Percentiles rank a stretch among this genome's conserved stretches.
These are phyloP conservation scores for Botryotinia narcissicola DNA, from an alignment of 2,329 filamentous ascomycete species.

Conservation along the genomic window DNA sequence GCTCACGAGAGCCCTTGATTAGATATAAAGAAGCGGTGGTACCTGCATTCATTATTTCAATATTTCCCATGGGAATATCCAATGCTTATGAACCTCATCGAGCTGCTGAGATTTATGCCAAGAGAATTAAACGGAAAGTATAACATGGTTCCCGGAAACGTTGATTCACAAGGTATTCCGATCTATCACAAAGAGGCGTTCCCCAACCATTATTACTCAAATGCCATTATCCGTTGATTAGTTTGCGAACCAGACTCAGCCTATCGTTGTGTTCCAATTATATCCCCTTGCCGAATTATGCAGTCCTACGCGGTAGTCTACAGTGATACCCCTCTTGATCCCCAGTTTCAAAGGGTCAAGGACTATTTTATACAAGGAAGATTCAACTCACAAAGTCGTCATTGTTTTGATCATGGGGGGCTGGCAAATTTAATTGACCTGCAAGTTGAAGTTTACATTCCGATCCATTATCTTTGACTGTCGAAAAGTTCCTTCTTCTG, in stretches of 20 bases:
- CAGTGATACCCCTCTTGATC: conserved; percentile 10
- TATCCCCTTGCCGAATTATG: conserved; percentile 18
- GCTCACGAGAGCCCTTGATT: neutral
- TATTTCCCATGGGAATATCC: conserved; percentile 5
- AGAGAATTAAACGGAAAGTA: neutral
- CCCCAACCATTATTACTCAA: neutral
- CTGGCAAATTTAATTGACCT: conserved; percentile 4
- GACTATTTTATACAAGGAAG: conserved; percentile 11
- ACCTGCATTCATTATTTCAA: conserved; percentile 13
- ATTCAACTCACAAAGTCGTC: neutral
- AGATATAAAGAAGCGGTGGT: conserved; percentile 3
- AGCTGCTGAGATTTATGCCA: conserved; percentile 7
- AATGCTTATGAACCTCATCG: conserved; percentile 13
- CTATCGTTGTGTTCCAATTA: conserved; percentile 14
- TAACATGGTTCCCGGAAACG: neutral
- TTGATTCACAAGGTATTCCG: conserved; percentile 4
- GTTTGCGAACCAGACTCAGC: conserved; percentile 3
- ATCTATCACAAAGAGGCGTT: conserved; percentile 19
- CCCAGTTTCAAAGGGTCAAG: conserved; percentile 14
- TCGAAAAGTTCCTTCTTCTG: conserved; percentile 2
- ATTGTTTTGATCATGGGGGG: conserved; percentile 12
- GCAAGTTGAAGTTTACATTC: conserved; percentile 13
- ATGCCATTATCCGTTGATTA: conserved; percentile 20
- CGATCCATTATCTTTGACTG: conserved; percentile 16
- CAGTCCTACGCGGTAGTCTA: conserved; percentile 23